Evolutionary conservation across 2,329 filamentous ascomycete species (phyloP), one percentile per base, ranked within the genome.

Genomic region (Thielaviopsis ethacetica): DNA sequence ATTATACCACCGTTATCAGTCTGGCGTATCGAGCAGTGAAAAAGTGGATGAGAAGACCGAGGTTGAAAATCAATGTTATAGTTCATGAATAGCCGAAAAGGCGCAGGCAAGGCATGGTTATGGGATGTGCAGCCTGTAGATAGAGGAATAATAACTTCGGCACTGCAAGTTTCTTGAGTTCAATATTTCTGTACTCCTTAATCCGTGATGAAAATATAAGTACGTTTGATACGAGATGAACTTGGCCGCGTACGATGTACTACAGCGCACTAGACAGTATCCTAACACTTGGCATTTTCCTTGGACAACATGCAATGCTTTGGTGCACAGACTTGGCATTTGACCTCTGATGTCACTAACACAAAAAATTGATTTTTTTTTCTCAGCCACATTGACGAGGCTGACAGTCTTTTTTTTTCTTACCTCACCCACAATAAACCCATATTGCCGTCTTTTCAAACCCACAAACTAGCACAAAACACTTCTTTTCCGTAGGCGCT

Each of bases 41-140:
- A 61, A 61, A 61, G 59, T 55, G 59, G 59, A 61, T 53, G 56
- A 61, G 59, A 61, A 55, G 41, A 55, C 59, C 59, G 59, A 61
- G 59, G 55, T 58, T 57, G 53, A 61, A 57, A 53, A 57, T 60
- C 49, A 38, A 19, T 41, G 53, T 55, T 41, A 55, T 38, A 38
- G 53, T 41, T 55, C 38, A 55, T 55, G 38, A 55, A 41, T 50
- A 57, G 56, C 49, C 47, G 30, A 51, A 21, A 17, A 53, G 56
- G 56, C 56, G 49, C 54, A 61, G 56, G 53, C 55, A 30, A 53
- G 56, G 27, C 51, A 58, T 38, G 44, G 34, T 60, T 53, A 53
- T 57, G 26, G 44, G 54, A 54, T 56, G 57, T 58, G 59, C 44
- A 47, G 59, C 53, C 51, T 61, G 59, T 58, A 57, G 58, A 49